Percentiles rank a stretch among this genome's conserved stretches.
These are phyloP conservation scores for Neonothopanus nambi DNA, from an alignment of 1,284 basidiomycete genomes.

Conservation along the genomic window DNA sequence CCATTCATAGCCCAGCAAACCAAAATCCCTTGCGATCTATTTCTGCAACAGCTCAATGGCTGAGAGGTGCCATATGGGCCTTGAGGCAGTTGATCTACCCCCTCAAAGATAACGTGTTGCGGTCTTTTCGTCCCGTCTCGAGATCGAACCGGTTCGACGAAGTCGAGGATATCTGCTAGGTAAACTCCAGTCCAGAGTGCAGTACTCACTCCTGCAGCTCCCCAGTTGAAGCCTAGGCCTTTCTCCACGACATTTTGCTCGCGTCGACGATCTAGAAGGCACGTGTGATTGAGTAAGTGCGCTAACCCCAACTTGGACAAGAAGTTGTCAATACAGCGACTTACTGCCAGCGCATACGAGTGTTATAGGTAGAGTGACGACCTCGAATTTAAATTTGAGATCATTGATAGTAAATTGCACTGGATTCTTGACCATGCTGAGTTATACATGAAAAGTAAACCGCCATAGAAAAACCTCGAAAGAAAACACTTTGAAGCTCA, in stretches of 20 bases:
- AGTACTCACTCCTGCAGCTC: constrained; percentile 45
- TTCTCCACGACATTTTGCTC: constrained; percentile 72
- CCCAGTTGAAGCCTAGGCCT: constrained; percentile 64
- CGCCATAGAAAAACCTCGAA: too few relatives aligned
- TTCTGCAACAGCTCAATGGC: constrained; percentile 48
- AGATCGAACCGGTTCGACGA: constrained; percentile 41
- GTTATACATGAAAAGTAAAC: not conserved
- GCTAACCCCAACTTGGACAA: too few relatives aligned
- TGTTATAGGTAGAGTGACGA: constrained; percentile 65
- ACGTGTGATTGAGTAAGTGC: too few relatives aligned
- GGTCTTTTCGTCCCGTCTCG: constrained; percentile 25
- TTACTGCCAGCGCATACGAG: constrained; percentile 63
- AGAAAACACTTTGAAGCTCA: constrained; percentile 12
- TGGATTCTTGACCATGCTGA: not conserved
- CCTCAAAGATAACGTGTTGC: constrained; percentile 66
- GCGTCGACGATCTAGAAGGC: constrained; percentile 47
- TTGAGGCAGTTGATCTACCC: constrained; percentile 59
- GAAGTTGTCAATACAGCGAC: too few relatives aligned
- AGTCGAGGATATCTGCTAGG: constrained; percentile 57
- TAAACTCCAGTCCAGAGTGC: constrained; percentile 70
- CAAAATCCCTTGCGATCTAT: constrained; percentile 56
- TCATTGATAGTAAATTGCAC: constrained; percentile 43
- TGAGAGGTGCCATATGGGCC: constrained; percentile 71
- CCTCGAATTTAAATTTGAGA: constrained; percentile 47
- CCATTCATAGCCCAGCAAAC: constrained; percentile 59